phyloP scores from a whole-genome alignment of 164 flowering plant species.

The Akebia trifoliata region DNA sequence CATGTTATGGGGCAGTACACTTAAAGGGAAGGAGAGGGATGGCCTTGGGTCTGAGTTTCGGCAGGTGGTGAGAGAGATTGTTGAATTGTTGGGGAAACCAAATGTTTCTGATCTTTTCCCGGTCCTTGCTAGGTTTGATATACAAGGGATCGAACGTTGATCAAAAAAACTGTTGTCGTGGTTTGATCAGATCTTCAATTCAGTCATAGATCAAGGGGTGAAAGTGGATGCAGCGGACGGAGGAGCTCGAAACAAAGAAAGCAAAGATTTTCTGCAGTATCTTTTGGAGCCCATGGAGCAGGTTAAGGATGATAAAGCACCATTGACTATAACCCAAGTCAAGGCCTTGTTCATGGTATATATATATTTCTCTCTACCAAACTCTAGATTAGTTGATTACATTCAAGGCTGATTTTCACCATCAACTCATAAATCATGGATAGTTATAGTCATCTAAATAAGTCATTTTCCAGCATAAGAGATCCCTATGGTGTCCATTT shows the following conservation, averaged over 20 bases:
- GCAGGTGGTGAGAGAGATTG: neutral
- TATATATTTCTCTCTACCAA: neutral
- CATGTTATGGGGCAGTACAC: conserved; percentile 17
- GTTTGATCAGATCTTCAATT: conserved; percentile 15
- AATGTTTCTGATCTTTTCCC: conserved; percentile 31
- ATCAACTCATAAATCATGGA: too few species aligned
- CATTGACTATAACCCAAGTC: conserved; percentile 13
- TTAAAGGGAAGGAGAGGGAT: conserved; percentile 5
- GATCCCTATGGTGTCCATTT: too few species aligned
- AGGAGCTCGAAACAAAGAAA: neutral
- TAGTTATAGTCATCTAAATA: too few species aligned
- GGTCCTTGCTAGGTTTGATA: conserved; percentile 18
- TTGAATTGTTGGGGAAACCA: conserved; percentile 7
- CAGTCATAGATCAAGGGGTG: conserved; percentile 11
- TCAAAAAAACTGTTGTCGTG: neutral
- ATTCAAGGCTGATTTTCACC: too few species aligned
- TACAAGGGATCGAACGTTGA: conserved; percentile 24
- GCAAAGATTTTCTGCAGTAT: conserved; percentile 25
- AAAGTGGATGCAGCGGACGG: neutral
- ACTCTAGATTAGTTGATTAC: too few species aligned
- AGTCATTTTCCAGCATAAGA: too few species aligned
- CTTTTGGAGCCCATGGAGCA: conserved; percentile 18
- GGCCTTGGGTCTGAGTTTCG: conserved; percentile 9
- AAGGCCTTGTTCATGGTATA: conserved; percentile 29
- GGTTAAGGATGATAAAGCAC: neutral